phyloP scores from a whole-genome alignment of 495 filamentous ascomycete genomes.

The Chaetomium cochliodes region DNA sequence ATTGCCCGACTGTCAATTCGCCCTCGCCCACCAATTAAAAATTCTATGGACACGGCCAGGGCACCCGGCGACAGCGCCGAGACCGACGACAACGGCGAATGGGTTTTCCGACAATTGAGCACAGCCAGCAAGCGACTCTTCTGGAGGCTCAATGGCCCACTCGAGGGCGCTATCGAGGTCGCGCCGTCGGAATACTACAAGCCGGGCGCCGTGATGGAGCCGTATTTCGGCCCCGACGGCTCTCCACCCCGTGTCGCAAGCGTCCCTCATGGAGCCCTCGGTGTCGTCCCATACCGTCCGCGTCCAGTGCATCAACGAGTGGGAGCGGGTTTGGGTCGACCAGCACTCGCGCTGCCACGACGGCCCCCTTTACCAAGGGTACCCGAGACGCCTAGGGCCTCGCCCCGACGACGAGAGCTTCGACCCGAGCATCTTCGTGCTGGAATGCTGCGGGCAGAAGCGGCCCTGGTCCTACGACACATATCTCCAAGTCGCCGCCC shows the following conservation, averaged over 20 bases:
- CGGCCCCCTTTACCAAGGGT: background rate
- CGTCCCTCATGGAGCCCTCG: constrained; percentile 2
- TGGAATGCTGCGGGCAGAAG: constrained; percentile 14
- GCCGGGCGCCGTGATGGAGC: constrained; percentile 10
- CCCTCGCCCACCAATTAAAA: no score
- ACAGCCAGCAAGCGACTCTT: constrained; percentile 9
- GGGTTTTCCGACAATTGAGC: background rate
- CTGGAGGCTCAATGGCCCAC: constrained; percentile 13
- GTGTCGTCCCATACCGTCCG: constrained; percentile 1
- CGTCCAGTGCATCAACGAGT: background rate
- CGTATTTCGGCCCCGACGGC: constrained; percentile 12
- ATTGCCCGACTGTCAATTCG: constrained; percentile 8
- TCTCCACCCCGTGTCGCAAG: constrained; percentile 8
- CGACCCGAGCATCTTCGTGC: background rate
- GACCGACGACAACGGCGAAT: constrained; percentile 5
- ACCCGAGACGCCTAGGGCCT: constrained; percentile 9
- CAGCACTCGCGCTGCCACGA: constrained; percentile 1
- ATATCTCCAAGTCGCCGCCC: constrained; percentile 5
- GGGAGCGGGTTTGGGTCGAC: background rate
- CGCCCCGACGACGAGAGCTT: constrained; percentile 4
- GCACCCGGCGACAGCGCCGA: constrained; percentile 5
- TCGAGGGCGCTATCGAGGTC: constrained; percentile 8
- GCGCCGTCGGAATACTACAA: constrained; percentile 14
- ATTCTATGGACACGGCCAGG: constrained; percentile 5
- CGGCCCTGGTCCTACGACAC: constrained; percentile 8